Conservation (phyloP, 164 flowering plant genomes). For the Piper betle region DNA sequence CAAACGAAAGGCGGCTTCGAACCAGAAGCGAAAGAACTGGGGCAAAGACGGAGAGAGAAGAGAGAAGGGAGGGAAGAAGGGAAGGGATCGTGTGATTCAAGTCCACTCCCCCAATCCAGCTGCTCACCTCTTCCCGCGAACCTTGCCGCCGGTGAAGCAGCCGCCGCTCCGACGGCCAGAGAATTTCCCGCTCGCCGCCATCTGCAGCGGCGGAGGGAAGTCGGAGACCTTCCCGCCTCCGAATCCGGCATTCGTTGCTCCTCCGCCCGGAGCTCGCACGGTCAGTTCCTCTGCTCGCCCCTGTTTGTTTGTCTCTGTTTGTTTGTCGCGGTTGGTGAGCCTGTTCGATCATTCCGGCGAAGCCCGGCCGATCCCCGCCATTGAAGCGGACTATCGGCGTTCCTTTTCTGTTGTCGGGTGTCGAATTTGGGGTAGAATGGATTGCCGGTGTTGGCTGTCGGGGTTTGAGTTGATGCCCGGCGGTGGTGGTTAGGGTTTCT, state of each 20-base stretch:
- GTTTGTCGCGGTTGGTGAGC: not conserved
- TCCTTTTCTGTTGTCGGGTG: not conserved
- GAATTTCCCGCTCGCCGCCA: not conserved
- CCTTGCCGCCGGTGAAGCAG: not conserved
- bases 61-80: conserved; percentile 5
- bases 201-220: not conserved
- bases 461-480: conserved; percentile 5
- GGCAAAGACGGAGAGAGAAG: not conserved
- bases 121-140: not conserved
- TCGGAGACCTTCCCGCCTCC: not conserved
- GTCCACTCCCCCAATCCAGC: conserved; percentile 13
- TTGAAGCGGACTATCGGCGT: not conserved
- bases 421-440: conserved; percentile 1
- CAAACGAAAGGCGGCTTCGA: conserved; percentile 1
- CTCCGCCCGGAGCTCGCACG: not conserved
- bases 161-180: not conserved
- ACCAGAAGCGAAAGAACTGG: not conserved
- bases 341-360: not conserved
- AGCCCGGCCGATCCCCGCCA: not conserved
- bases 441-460: not conserved
- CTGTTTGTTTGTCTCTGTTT: not conserved
- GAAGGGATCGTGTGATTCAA: conserved; percentile 16
- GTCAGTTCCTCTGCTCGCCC: not conserved
- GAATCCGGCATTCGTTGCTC: not conserved
- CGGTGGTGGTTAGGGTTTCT: conserved; percentile 28